Evolutionary conservation across 1,284 basidiomycete species (phyloP).

Genomic region (Naganishia sp.): DNA sequence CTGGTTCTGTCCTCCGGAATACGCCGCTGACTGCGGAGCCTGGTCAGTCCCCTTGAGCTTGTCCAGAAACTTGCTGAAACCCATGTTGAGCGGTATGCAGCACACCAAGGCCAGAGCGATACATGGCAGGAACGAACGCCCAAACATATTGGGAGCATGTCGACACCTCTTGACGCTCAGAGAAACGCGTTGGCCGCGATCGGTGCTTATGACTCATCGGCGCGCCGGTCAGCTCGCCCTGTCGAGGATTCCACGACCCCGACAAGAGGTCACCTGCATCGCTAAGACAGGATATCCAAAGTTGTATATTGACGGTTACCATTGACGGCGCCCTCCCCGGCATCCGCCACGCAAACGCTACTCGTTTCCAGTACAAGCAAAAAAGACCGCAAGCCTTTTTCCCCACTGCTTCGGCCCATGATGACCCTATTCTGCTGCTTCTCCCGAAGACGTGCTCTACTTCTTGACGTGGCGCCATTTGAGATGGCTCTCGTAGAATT

Average conservation of each 20-base stretch:
- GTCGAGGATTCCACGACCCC: no score
- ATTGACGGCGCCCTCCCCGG: no score
- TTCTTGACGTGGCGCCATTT: constrained; percentile 38
- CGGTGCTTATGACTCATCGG: no score
- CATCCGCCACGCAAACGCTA: no score
- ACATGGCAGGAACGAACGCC: background rate
- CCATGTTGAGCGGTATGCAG: background rate
- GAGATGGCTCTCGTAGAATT: constrained; percentile 52
- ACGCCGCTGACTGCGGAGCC: background rate
- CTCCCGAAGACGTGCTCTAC: background rate
- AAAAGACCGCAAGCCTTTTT: background rate
- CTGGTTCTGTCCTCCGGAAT: background rate
- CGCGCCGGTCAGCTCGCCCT: no score
- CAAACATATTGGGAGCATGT: no score
- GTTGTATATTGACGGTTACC: background rate
- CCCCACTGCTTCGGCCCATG: background rate
- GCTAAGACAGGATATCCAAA: background rate
- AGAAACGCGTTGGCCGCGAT: no score
- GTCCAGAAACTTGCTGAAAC: constrained; percentile 20
- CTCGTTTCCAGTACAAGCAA: background rate
- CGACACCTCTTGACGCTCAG: no score
- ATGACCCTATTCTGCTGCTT: background rate
- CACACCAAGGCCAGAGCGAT: background rate
- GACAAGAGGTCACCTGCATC: background rate
- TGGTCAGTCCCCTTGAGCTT: constrained; percentile 12